Base-by-base conservation (phyloP, 1,284 basidiomycete species). In the Heimioporus punctisporus region DNA sequence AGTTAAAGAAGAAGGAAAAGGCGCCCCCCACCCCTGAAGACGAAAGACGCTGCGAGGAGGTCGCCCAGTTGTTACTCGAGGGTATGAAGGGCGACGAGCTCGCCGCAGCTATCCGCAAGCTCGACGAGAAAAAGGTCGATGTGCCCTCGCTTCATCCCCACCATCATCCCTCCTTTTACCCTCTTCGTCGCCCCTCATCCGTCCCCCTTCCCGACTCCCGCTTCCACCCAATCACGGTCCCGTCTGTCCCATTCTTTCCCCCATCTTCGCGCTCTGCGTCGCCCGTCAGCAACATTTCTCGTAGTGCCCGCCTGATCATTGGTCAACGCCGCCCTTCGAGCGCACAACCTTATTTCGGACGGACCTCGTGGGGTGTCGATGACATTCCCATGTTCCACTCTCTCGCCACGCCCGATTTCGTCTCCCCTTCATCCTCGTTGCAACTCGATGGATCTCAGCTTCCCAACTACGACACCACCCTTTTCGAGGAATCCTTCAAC, bases 11-110 rank as follows among this genome's bases (percentile, higher is more conserved):
- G 54, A 75, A 74, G 68, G 73, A 74, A 31, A 77, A 72, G 65
- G 48, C 58, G 0, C 47, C 50, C 2, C 56, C 74, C 3, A 74
- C 75, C 0, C 64, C 72, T 10, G 81, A 81, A 53, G 83, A 86
- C 52, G 81, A 83, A 50, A 69, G 74, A 1, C 70, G 81, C 0
- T 81, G 80, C 56, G 81, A 83, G 47, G 75, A 80, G 39, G 76
- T 91, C 9, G 85, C 89, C 0, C 78, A 83, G 58, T 69, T 91
- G 14, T 73, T 91, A 1, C 74, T 90, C 12, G 76, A 80, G 39
- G 81, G 81, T 1, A 83, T 78, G 64, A 83, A 83, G 59, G 81
- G 80, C 28, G 81, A 86, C 30, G 81, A 85, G 59, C 80, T 92
- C 40, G 85, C 85, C 1, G 78, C 75, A 40, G 87, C 85, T 19